These are phyloP conservation scores for Pseudisothecium myosuroides DNA, from an alignment of 225 moss, liverwort and hornwort genomes.

Conservation along the genomic window DNA sequence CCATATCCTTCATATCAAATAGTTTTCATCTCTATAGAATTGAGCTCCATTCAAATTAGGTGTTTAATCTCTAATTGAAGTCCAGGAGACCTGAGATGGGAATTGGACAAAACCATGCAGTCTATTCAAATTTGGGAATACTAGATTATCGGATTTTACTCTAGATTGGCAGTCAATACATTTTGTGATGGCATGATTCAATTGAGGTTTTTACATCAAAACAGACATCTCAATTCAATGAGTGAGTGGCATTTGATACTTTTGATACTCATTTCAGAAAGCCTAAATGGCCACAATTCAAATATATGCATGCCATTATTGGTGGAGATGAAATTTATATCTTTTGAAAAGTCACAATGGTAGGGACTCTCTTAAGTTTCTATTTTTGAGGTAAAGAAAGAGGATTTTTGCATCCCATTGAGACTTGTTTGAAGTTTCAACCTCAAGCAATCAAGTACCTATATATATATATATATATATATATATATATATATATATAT, in stretches of 20 bases:
- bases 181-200: background rate
- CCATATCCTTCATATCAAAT: background rate
- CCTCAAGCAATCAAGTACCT: background rate
- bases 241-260: background rate
- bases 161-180: no score
- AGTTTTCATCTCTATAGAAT: background rate
- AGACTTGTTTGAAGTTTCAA: background rate
- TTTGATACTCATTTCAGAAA: background rate
- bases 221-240: background rate
- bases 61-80: background rate
- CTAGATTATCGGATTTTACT: no score
- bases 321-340: background rate
- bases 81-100: background rate
- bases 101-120: background rate
- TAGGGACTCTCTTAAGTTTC: background rate
- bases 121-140: background rate
- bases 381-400: background rate
- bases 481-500: no score
- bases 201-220: background rate
- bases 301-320: background rate
- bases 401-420: background rate
- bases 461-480: no score
- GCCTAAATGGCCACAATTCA: background rate
- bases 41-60: background rate
- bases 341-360: background rate